Conservation (phyloP, 441 rosid genomes). For the Mallotus japonicus region DNA sequence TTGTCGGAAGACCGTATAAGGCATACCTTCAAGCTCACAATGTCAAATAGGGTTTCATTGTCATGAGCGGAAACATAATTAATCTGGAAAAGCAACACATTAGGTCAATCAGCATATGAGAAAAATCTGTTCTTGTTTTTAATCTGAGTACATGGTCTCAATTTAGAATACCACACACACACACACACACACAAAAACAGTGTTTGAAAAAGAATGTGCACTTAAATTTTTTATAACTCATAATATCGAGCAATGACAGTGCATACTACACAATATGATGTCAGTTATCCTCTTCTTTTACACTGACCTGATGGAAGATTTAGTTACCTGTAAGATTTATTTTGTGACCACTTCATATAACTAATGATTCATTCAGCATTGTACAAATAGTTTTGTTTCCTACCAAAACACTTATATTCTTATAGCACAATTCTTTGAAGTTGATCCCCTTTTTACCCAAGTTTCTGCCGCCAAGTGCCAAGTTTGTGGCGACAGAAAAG, state of each 20-base stretch:
- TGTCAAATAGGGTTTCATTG: constrained; percentile 94
- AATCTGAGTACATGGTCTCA: neutral
- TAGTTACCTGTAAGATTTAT: neutral
- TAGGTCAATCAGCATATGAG: constrained; percentile 17
- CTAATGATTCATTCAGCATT: neutral
- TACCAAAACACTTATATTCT: neutral
- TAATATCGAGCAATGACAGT: neutral
- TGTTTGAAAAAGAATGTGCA: neutral
- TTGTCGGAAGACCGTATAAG: constrained; percentile 1
- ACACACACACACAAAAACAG: neutral
- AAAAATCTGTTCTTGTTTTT: constrained; percentile 4
- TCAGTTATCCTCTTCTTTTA: neutral
- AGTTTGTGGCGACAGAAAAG: neutral
- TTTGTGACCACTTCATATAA: neutral
- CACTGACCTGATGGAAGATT: neutral
- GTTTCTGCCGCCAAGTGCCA: neutral
- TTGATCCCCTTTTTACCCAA: neutral
- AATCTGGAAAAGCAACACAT: constrained; percentile 49
- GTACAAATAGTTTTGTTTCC: neutral
- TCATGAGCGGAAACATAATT: constrained; percentile 99
- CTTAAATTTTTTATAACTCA: neutral
- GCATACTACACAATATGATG: neutral
- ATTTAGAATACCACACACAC: neutral
- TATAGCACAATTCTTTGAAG: neutral
- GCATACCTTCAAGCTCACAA: constrained; percentile 81